Evolutionary conservation across 139 green algal genomes (phyloP).

Genomic region (Tetraselmis chui): DNA sequence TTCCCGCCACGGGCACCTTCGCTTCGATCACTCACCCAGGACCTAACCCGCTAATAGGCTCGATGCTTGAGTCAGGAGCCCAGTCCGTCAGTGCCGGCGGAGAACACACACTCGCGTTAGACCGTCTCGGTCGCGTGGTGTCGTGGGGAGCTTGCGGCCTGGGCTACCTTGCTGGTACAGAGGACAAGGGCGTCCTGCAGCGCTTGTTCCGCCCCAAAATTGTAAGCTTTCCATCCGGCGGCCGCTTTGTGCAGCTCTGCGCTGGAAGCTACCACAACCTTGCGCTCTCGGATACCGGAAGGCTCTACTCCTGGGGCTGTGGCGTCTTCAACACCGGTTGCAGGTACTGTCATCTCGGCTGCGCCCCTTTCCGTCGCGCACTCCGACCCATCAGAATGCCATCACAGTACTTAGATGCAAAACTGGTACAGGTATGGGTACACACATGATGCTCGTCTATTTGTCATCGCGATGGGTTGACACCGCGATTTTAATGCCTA

Average conservation of each 20-base stretch:
- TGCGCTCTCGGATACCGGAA: not conserved
- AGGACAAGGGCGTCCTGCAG: not conserved
- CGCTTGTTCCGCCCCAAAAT: not conserved
- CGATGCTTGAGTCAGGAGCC: no score
- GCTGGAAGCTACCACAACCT: constrained; percentile 4
- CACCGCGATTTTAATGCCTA: no score
- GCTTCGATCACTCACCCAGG: no score
- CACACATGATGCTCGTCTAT: no score
- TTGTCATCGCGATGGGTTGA: no score
- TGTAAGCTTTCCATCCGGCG: not conserved
- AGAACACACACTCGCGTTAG: not conserved
- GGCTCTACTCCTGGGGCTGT: not conserved
- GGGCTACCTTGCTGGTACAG: not conserved
- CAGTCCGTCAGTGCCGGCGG: constrained; percentile 1
- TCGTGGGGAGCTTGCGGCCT: not conserved
- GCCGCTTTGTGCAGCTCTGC: not conserved
- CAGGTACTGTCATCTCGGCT: no score
- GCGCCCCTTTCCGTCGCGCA: no score
- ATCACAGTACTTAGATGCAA: no score
- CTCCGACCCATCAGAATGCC: no score
- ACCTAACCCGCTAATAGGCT: no score
- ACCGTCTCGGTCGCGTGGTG: not conserved
- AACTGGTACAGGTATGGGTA: no score
- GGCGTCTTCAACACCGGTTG: not conserved
- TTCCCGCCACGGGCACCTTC: no score